These are phyloP conservation scores for Cladorrhinum sp. DNA, from an alignment of 2,329 filamentous ascomycete genomes.

Conservation along the genomic window DNA sequence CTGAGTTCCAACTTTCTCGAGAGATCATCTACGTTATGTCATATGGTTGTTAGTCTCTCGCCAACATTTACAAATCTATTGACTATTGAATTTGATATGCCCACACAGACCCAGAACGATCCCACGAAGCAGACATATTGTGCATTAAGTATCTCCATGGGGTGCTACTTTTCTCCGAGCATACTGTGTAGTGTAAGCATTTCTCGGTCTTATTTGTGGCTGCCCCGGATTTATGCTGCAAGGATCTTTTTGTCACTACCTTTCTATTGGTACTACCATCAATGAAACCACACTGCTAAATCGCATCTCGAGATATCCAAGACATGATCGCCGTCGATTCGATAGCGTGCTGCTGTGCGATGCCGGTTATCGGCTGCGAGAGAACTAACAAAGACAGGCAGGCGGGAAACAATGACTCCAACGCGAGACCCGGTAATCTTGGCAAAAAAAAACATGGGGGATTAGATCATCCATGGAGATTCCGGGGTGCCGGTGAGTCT, in stretches of 20 bases:
- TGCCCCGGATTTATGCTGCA: not conserved
- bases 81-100: too few relatives aligned
- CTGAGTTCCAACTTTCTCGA: too few relatives aligned
- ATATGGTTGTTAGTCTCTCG: too few relatives aligned
- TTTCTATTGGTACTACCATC: too few relatives aligned
- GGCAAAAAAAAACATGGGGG: not conserved
- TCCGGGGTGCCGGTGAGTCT: not conserved
- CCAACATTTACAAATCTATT: too few relatives aligned
- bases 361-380: not conserved
- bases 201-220: not conserved
- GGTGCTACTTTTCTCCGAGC: not conserved
- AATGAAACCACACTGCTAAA: not conserved
- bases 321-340: not conserved
- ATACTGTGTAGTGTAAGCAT: not conserved
- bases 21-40: too few relatives aligned
- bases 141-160: not conserved
- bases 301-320: not conserved
- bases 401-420: not conserved
- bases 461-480: not conserved
- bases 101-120: too few relatives aligned
- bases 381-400: not conserved
- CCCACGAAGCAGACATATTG: too few relatives aligned
- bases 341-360: not conserved
- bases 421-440: not conserved
- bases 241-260: not conserved